Percentiles rank a stretch among this genome's conserved stretches.
These are phyloP conservation scores for Astrocystis sublimbata DNA, from an alignment of 495 filamentous ascomycete species.

Conservation along the genomic window DNA sequence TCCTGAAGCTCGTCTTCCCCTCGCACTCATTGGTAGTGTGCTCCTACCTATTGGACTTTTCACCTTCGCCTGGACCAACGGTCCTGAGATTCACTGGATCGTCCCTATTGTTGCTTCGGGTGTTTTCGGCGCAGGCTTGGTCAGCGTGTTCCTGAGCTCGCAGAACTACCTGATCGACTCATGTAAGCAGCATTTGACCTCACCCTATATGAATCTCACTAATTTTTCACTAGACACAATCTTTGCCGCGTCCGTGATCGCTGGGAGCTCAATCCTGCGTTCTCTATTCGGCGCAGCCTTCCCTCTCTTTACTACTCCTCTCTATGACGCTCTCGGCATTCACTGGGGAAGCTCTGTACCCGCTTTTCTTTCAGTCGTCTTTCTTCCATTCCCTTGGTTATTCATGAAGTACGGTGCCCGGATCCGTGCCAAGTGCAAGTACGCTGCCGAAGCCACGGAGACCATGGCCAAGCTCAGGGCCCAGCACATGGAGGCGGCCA, in stretches of 20 bases:
- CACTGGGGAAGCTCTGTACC: conserved; percentile 81
- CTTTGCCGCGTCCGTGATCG: conserved; percentile 70
- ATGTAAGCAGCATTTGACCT: conserved; percentile 24
- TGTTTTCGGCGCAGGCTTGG: conserved; percentile 75
- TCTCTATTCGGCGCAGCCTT: conserved; percentile 75
- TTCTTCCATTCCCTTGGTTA: conserved; percentile 77
- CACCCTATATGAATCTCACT: not conserved
- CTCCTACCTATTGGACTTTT: conserved; percentile 71
- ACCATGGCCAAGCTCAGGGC: conserved; percentile 46
- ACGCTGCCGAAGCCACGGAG: conserved; percentile 64
- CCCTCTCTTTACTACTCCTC: conserved; percentile 77
- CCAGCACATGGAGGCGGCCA: conserved; percentile 11
- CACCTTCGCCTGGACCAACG: conserved; percentile 72
- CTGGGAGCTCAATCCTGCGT: conserved; percentile 63
- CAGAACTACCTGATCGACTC: conserved; percentile 72
- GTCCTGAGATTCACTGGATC: conserved; percentile 64
- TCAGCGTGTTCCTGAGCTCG: conserved; percentile 64
- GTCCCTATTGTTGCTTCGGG: conserved; percentile 63
- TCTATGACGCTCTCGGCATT: conserved; percentile 74
- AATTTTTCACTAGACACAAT: conserved; percentile 51
- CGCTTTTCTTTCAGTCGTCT: conserved; percentile 73
- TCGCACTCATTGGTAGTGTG: conserved; percentile 66
- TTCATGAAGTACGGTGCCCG: conserved; percentile 73
- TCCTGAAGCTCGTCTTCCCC: conserved; percentile 72
- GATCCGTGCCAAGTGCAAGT: conserved; percentile 74